Conservation (phyloP, 192 early-diverging fungal species). For the Physocladia obscura region DNA sequence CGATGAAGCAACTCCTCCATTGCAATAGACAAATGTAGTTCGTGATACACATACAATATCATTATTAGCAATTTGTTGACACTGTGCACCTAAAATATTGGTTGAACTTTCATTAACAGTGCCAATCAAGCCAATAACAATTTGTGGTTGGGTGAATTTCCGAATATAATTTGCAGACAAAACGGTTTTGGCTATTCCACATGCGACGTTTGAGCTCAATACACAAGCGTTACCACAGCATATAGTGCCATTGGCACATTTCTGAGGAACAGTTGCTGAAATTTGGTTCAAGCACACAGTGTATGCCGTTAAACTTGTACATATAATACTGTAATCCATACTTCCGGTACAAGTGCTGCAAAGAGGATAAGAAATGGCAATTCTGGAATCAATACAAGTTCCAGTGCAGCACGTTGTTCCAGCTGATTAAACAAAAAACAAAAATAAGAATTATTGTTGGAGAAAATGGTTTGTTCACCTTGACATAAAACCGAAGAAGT, state of each 20-base stretch:
- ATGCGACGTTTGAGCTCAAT: neutral
- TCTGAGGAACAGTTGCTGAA: constrained; percentile 4
- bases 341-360: constrained; percentile 12
- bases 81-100: neutral
- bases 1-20: neutral
- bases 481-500: neutral
- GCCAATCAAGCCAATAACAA: neutral
- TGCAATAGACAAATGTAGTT: constrained; percentile 30
- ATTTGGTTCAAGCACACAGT: neutral
- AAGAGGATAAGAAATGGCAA: neutral
- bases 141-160: neutral
- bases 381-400: neutral
- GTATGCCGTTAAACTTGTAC: constrained; percentile 1
- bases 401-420: constrained; percentile 22
- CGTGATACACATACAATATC: constrained; percentile 18
- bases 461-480: neutral
- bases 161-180: neutral
- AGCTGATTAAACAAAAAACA: neutral
- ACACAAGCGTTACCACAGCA: constrained; percentile 21
- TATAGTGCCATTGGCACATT: neutral
- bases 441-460: neutral
- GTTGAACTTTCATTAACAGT: too few species aligned
- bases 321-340: neutral
- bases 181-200: neutral
- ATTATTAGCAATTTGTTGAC: constrained; percentile 8